Conservation (phyloP, 164 flowering plant genomes). For the Stephania yunnanensis region DNA sequence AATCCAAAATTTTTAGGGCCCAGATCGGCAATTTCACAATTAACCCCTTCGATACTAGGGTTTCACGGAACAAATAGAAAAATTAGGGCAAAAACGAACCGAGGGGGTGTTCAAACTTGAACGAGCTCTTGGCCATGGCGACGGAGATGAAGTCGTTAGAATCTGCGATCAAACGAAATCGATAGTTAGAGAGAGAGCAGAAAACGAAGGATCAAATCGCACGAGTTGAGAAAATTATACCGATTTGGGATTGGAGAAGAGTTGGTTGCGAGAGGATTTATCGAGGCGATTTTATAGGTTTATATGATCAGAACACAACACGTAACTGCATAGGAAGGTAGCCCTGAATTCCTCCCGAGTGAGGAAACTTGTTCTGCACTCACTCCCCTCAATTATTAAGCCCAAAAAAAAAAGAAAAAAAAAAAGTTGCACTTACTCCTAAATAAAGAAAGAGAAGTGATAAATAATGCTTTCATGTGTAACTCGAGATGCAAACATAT, state of each 20-base stretch:
- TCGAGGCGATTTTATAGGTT: not conserved
- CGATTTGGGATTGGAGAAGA: not conserved
- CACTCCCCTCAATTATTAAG: too few species aligned
- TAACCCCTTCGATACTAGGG: not conserved
- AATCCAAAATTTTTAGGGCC: not conserved
- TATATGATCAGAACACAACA: not conserved
- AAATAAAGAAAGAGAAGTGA: too few species aligned
- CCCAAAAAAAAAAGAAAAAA: too few species aligned
- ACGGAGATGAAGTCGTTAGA: constrained; percentile 10
- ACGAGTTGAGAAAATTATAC: not conserved
- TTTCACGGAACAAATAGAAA: not conserved
- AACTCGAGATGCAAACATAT: too few species aligned
- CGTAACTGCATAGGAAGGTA: not conserved
- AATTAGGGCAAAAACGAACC: constrained; percentile 30
- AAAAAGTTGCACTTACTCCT: too few species aligned
- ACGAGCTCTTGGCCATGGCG: constrained; percentile 54
- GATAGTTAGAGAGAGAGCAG: constrained; percentile 8
- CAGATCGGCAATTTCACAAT: not conserved
- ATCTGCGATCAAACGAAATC: constrained; percentile 24
- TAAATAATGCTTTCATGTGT: too few species aligned
- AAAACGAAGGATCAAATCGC: not conserved
- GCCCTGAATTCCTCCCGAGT: too few species aligned
- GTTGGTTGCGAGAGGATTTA: not conserved
- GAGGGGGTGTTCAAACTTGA: constrained; percentile 65
- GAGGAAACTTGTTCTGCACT: too few species aligned